phyloP scores from a whole-genome alignment of 371 early-diverging fungal genomes.

The Mucor irregularis region DNA sequence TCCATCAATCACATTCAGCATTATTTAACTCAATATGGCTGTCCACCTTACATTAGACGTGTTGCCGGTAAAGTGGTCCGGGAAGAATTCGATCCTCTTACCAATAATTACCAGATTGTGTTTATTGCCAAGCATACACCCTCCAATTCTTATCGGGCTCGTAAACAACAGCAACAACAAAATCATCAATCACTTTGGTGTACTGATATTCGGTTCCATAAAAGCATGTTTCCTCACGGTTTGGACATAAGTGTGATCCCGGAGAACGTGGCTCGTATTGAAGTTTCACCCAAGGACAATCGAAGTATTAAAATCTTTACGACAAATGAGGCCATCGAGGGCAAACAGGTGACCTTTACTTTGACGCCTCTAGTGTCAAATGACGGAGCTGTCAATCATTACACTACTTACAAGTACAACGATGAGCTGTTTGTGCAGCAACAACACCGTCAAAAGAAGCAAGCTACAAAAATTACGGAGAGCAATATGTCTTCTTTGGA shows the following conservation, averaged over 20 bases:
- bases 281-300: slow-evolving; percentile 26
- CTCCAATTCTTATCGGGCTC: slow-evolving; percentile 36
- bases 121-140: slow-evolving; percentile 47
- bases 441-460: background rate
- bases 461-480: no score
- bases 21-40: slow-evolving; percentile 48
- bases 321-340: slow-evolving; percentile 35
- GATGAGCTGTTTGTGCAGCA: background rate
- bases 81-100: slow-evolving; percentile 33
- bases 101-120: slow-evolving; percentile 25
- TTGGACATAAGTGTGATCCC: slow-evolving; percentile 40
- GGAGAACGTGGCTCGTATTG: slow-evolving; percentile 24
- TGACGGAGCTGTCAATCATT: background rate
- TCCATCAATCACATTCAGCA: slow-evolving; percentile 37
- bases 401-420: slow-evolving; percentile 6
- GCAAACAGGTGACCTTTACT: slow-evolving; percentile 35
- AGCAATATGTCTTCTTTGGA: no score
- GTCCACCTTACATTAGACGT: slow-evolving; percentile 56
- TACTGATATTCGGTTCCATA: slow-evolving; percentile 45
- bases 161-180: slow-evolving; percentile 24
- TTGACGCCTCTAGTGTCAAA: slow-evolving; percentile 8
- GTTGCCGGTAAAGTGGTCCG: slow-evolving; percentile 47
- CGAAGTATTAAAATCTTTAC: slow-evolving; percentile 39
- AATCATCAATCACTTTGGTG: slow-evolving; percentile 29
- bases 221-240: slow-evolving; percentile 40